phyloP scores from a whole-genome alignment of 768 basidiomycete species.

The Collybia sordida region DNA sequence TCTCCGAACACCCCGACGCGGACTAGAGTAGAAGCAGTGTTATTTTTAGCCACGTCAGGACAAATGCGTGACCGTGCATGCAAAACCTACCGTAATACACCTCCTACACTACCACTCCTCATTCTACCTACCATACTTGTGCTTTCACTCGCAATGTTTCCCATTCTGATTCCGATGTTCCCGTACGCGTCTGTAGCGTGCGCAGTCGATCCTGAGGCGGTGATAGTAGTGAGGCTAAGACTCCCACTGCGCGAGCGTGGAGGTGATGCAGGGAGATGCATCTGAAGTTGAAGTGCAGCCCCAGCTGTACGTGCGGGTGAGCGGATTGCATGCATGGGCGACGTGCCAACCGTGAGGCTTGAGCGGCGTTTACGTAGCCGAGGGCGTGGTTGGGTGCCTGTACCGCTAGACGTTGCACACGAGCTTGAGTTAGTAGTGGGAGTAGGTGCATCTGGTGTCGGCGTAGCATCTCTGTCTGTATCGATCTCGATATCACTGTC shows the following conservation, averaged over 20 bases:
- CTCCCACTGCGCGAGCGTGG: conserved; percentile 48
- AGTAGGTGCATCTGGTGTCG: conserved; percentile 15
- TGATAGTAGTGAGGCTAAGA: conserved; percentile 23
- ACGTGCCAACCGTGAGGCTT: conserved; percentile 53
- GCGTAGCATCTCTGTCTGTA: conserved; percentile 19
- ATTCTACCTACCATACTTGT: conserved; percentile 51
- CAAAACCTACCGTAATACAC: conserved; percentile 23
- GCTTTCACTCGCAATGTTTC: conserved; percentile 22
- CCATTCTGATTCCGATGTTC: conserved; percentile 3
- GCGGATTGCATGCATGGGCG: conserved; percentile 58
- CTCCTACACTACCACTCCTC: conserved; percentile 54
- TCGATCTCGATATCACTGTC: conserved; percentile 36
- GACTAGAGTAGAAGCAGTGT: conserved; percentile 23
- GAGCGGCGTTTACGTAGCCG: conserved; percentile 62
- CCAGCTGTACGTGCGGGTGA: conserved; percentile 53
- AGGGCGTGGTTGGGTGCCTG: conserved; percentile 22
- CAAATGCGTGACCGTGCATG: conserved; percentile 5
- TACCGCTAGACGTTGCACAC: conserved; percentile 10
- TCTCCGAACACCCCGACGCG: conserved; percentile 39
- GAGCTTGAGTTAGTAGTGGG: conserved; percentile 14
- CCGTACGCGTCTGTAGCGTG: conserved; percentile 6
- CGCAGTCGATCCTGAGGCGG: too few species aligned
- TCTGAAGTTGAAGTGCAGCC: conserved; percentile 49
- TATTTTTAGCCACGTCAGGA: neutral
- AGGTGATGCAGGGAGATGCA: conserved; percentile 37